These are phyloP conservation scores for Podospora anserina DNA, from an alignment of 495 filamentous ascomycete species.

Conservation along the genomic window DNA sequence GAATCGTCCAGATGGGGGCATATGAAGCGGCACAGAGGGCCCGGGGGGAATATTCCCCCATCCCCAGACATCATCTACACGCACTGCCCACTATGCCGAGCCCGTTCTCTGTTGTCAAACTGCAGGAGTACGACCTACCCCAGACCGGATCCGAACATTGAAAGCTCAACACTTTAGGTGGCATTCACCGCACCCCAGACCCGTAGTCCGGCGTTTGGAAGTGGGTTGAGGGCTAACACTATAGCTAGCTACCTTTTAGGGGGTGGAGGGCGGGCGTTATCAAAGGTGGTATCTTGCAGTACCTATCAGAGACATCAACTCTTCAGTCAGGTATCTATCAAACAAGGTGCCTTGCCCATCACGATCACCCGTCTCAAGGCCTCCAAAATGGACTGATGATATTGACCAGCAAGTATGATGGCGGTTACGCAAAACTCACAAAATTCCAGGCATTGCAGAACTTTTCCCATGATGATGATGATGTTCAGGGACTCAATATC, in stretches of 20 bases:
- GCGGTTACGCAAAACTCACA: background rate
- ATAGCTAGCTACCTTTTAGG: background rate
- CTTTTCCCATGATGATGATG: background rate
- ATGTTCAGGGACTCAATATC: background rate
- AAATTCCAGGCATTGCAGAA: background rate
- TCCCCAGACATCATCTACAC: background rate
- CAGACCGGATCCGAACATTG: background rate
- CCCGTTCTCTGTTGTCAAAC: background rate
- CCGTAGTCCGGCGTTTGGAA: conserved; percentile 11
- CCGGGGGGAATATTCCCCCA: background rate
- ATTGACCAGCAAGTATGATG: background rate
- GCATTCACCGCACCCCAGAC: background rate
- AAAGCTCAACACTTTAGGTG: background rate
- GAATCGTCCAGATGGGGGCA: background rate
- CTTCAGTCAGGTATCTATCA: background rate
- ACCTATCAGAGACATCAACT: background rate
- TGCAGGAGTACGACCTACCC: background rate
- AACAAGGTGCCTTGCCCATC: background rate
- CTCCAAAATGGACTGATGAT: background rate
- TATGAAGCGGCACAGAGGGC: background rate
- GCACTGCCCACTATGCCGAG: background rate
- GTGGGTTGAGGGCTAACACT: background rate
- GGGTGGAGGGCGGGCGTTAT: background rate
- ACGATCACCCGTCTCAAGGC: background rate
- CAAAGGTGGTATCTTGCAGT: background rate